Evolutionary conservation across 1,139 yeast species (phyloP).

Genomic region (Blastobotrys raffinosifermentans): DNA sequence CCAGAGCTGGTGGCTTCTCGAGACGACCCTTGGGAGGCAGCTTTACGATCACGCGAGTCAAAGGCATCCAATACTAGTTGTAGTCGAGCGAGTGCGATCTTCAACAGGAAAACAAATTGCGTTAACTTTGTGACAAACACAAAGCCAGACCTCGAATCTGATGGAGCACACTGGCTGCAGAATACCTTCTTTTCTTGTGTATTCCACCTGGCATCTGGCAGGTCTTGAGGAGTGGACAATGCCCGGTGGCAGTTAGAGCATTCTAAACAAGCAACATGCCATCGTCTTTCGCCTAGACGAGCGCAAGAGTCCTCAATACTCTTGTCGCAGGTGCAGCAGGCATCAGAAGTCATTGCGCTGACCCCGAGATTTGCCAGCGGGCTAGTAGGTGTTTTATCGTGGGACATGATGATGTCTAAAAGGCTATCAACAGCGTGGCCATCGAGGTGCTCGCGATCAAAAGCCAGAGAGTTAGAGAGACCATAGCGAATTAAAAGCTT

Average conservation of each 20-base stretch:
- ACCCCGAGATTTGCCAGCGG: constrained; percentile 41
- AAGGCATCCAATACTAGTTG: constrained; percentile 55
- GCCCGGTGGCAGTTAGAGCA: constrained; percentile 39
- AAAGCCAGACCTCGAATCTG: constrained; percentile 52
- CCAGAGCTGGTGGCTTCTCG: neutral
- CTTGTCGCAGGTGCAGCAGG: constrained; percentile 62
- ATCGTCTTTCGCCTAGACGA: constrained; percentile 54
- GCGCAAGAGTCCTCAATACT: constrained; percentile 82
- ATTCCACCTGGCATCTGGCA: constrained; percentile 44
- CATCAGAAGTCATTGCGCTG: constrained; percentile 67
- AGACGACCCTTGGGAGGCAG: constrained; percentile 14
- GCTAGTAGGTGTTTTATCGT: constrained; percentile 39
- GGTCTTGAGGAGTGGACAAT: constrained; percentile 14
- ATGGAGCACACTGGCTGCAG: constrained; percentile 55
- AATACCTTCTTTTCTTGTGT: constrained; percentile 37
- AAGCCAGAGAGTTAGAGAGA: constrained; percentile 63
- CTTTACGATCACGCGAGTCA: constrained; percentile 30
- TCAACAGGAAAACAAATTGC: constrained; percentile 70
- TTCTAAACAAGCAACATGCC: constrained; percentile 73
- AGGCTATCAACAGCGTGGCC: constrained; percentile 61
- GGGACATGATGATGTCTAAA: constrained; percentile 46
- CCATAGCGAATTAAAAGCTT: constrained; percentile 81
- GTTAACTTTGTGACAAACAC: constrained; percentile 57
- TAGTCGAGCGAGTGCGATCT: constrained; percentile 79
- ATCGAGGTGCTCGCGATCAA: constrained; percentile 53